Evolutionary conservation across 1,284 basidiomycete genomes (phyloP), one percentile per base, ranked within the genome.

Genomic region (Irpex lacteus): DNA sequence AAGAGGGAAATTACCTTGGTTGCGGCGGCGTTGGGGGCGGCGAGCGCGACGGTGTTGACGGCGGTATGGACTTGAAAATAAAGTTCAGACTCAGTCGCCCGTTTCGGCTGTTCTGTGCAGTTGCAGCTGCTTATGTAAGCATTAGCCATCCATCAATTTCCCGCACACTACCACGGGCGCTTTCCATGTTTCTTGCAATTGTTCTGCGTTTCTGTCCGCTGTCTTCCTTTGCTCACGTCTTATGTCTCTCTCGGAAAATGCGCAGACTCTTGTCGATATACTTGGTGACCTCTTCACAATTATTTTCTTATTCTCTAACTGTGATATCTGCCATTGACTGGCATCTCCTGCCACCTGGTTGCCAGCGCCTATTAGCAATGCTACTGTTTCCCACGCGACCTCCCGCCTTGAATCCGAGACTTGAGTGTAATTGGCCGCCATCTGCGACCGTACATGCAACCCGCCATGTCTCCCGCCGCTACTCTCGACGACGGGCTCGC

Each of bases 11-110:
- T 73, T 71, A 72, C 78, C 78, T 85, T 79, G 79, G 75, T 77
- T 76, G 76, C 74, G 71, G 72, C 65, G 77, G 71, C 76, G 75
- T 59, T 76, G 77, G 73, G 77, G 72, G 76, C 82, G 80, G 77
- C 79, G 80, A 66, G 74, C 68, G 73, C 70, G 76, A 73, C 72
- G 54, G 36, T 18, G 68, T 71, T 71, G 72, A 72, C 72, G 74
- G 69, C 67, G 69, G 72, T 73, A 67, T 70, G 69, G 65, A 65
- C 54, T 44, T 59, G 57, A 68, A 76, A 76, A 60, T 78, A 77
- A 70, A 77, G 78, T 82, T 78, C 70, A 60, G 26, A 50, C 72
- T 71, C 75, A 76, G 77, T 71, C 67, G 60, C 59, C 72, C 40
- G 32, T 60, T 60, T 50, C 2, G 62, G 62, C 65, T 67, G 66